Conservation (phyloP, 495 filamentous ascomycete genomes). For the Astrothelium macrocarpum region DNA sequence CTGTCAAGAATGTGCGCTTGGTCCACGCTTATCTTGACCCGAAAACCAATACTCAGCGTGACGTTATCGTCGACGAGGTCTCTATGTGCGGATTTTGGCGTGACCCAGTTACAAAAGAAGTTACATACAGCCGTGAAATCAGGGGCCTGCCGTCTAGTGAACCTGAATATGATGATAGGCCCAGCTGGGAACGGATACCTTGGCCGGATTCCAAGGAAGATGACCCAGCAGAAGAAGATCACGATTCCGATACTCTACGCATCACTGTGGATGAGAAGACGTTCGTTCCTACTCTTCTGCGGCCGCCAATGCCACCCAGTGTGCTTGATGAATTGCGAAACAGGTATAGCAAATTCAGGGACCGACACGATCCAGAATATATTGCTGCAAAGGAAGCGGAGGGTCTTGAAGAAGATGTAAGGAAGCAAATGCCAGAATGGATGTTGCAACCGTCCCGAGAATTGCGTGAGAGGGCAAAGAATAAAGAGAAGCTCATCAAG, state of each 20-base stretch:
- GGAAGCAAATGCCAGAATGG: slow-evolving; percentile 45
- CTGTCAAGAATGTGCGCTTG: slow-evolving; percentile 65
- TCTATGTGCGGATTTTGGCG: background rate
- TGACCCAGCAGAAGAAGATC: slow-evolving; percentile 41
- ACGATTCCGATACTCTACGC: slow-evolving; percentile 59
- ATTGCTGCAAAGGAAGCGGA: slow-evolving; percentile 50
- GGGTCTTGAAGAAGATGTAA: slow-evolving; percentile 47
- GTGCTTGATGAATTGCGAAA: slow-evolving; percentile 84
- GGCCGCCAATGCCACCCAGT: slow-evolving; percentile 64
- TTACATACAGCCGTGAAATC: background rate
- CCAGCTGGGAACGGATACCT: slow-evolving; percentile 42
- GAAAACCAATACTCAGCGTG: slow-evolving; percentile 48
- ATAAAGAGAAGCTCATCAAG: slow-evolving; percentile 29
- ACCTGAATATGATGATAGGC: background rate
- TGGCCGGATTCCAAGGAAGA: slow-evolving; percentile 50
- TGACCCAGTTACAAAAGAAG: background rate
- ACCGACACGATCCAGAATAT: slow-evolving; percentile 63
- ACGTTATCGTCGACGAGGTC: slow-evolving; percentile 62
- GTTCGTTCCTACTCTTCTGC: slow-evolving; percentile 63
- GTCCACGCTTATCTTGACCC: slow-evolving; percentile 63
- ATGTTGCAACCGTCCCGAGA: slow-evolving; percentile 48
- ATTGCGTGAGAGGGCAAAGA: slow-evolving; percentile 34
- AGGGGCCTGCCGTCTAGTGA: background rate
- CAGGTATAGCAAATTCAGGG: slow-evolving; percentile 75
- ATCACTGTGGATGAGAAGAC: slow-evolving; percentile 65